A percentile compares a stretch with the other conserved stretches of the same genome.
Conservation (phyloP, 2,329 filamentous ascomycete genomes). For the Trichoderma guizhouense region DNA sequence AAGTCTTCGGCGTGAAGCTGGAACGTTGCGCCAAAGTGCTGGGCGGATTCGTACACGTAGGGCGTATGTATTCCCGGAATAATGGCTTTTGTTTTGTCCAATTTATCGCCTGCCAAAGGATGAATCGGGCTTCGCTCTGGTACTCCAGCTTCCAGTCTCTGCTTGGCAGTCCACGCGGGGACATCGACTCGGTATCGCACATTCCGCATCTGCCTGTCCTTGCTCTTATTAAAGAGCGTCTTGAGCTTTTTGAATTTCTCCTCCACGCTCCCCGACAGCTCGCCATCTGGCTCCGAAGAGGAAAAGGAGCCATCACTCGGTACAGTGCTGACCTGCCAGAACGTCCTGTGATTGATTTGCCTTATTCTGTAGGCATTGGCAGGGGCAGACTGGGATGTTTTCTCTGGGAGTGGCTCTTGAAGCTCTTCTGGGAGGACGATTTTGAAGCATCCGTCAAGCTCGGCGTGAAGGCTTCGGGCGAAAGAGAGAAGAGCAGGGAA, state of each 20-base stretch:
- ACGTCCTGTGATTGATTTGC: conserved; percentile 34
- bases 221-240: conserved; percentile 36
- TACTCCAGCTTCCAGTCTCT: conserved; percentile 36
- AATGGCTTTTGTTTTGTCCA: conserved; percentile 37
- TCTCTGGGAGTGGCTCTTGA: conserved; percentile 32
- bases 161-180: conserved; percentile 37
- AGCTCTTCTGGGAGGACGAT: conserved; percentile 33
- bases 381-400: conserved; percentile 28
- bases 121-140: conserved; percentile 37
- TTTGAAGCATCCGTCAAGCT: conserved; percentile 39
- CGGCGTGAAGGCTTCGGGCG: conserved; percentile 31
- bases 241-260: conserved; percentile 33
- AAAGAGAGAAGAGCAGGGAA: conserved; percentile 36
- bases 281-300: conserved; percentile 24
- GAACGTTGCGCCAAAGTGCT: conserved; percentile 39
- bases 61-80: conserved; percentile 41
- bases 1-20: conserved; percentile 42
- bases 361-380: conserved; percentile 38
- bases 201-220: conserved; percentile 35
- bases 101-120: conserved; percentile 36
- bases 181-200: conserved; percentile 39
- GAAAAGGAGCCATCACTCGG: conserved; percentile 33
- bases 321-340: conserved; percentile 38
- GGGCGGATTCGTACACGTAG: conserved; percentile 40
- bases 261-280: conserved; percentile 27